These are phyloP conservation scores for Penicillium cinerascens DNA, from an alignment of 495 filamentous ascomycete species.

Conservation along the genomic window DNA sequence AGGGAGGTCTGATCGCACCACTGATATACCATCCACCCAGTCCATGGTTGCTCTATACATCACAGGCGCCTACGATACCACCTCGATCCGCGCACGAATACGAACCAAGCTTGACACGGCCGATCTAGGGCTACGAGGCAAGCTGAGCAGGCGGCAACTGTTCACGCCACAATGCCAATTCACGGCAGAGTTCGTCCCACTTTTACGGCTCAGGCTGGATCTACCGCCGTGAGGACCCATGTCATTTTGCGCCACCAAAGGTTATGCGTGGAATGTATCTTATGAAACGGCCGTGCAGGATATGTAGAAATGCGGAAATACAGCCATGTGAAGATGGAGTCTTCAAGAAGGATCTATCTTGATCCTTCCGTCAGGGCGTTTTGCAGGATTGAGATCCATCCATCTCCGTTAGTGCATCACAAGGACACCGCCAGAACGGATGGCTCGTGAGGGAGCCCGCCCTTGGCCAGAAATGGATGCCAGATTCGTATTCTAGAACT, in stretches of 20 bases:
- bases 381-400: neutral
- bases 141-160: neutral
- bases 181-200: too few relatives aligned
- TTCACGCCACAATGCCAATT: neutral
- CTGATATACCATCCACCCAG: neutral
- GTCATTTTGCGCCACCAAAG: neutral
- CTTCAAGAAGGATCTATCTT: neutral
- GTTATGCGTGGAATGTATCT: neutral
- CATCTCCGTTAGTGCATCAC: too few relatives aligned
- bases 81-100: neutral
- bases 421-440: neutral
- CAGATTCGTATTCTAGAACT: neutral
- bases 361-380: neutral
- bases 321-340: neutral
- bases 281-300: too few relatives aligned
- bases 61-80: neutral
- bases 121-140: neutral
- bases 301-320: too few relatives aligned
- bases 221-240: neutral
- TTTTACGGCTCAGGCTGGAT: neutral
- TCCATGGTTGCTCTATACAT: neutral
- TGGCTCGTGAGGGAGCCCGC: neutral
- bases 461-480: neutral
- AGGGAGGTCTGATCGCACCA: neutral
- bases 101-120: neutral